A percentile compares a stretch with the other conserved stretches of the same genome.
These are phyloP conservation scores for Chimonanthus salicifolius DNA, from an alignment of 164 flowering plant genomes.

Conservation along the genomic window DNA sequence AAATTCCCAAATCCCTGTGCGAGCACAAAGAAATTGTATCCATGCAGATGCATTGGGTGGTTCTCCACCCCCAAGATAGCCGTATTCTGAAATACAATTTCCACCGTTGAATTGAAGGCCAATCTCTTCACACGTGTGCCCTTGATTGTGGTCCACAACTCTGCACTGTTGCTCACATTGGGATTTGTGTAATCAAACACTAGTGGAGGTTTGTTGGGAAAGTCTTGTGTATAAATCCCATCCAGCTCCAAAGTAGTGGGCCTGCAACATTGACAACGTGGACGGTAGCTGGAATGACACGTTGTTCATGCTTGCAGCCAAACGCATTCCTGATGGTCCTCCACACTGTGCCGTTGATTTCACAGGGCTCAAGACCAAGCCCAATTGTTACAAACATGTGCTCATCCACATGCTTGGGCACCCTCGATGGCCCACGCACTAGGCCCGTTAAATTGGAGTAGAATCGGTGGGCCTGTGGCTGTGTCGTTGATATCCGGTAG, in stretches of 20 bases:
- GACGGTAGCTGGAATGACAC: conserved; percentile 43
- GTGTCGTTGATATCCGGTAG: conserved; percentile 54
- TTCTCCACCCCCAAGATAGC: conserved; percentile 45
- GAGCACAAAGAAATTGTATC: conserved; percentile 57
- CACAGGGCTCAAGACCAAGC: conserved; percentile 37
- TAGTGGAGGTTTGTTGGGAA: conserved; percentile 48
- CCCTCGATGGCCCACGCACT: conserved; percentile 30
- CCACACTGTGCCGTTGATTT: conserved; percentile 25
- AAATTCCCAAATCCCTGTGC: conserved; percentile 83
- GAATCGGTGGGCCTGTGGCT: conserved; percentile 52
- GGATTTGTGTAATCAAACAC: conserved; percentile 51
- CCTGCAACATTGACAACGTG: conserved; percentile 45
- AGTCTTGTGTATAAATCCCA: conserved; percentile 53
- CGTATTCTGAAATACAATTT: conserved; percentile 77
- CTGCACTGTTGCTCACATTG: background rate
- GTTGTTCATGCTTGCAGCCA: conserved; percentile 70
- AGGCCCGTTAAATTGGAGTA: conserved; percentile 37
- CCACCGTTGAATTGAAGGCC: conserved; percentile 48
- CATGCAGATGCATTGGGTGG: conserved; percentile 74
- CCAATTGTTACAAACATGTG: conserved; percentile 28
- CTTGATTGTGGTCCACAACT: conserved; percentile 20
- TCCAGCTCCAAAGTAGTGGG: conserved; percentile 25
- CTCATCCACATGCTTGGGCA: conserved; percentile 43
- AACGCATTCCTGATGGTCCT: conserved; percentile 22
- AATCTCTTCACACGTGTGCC: conserved; percentile 49